Percentiles rank a stretch among this genome's conserved stretches.
phyloP scores from a whole-genome alignment of 2,329 filamentous ascomycete genomes.

The Pseudovirgaria hyperparasitica region DNA sequence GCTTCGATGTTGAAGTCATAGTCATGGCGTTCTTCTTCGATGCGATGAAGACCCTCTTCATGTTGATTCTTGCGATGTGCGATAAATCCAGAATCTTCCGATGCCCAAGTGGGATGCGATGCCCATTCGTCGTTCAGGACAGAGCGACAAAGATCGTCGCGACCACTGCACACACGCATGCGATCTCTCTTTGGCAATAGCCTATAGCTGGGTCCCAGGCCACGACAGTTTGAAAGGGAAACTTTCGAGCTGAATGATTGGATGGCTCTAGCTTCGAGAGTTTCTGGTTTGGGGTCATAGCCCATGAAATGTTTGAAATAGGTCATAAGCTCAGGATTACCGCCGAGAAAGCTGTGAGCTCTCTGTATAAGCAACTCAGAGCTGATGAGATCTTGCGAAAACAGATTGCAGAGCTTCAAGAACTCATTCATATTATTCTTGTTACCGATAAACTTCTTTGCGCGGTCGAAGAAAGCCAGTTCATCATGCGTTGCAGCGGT shows the following conservation, averaged over 20 bases:
- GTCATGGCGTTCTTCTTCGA: slow-evolving; percentile 95
- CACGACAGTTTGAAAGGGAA: slow-evolving; percentile 89
- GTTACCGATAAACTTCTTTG: slow-evolving; percentile 92
- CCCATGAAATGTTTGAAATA: slow-evolving; percentile 80
- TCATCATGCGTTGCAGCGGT: slow-evolving; percentile 72
- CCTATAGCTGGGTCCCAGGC: slow-evolving; percentile 90
- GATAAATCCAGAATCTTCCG: slow-evolving; percentile 94
- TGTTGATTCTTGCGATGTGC: slow-evolving; percentile 94
- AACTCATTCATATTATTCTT: slow-evolving; percentile 91
- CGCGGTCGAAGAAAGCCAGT: slow-evolving; percentile 85
- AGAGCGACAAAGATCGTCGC: slow-evolving; percentile 84
- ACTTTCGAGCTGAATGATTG: slow-evolving; percentile 64
- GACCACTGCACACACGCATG: slow-evolving; percentile 81
- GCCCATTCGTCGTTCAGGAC: slow-evolving; percentile 98
- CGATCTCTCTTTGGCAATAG: slow-evolving; percentile 82
- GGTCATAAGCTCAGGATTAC: slow-evolving; percentile 74
- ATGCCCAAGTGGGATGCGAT: slow-evolving; percentile 96
- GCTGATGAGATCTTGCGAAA: slow-evolving; percentile 85
- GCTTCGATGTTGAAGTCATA: slow-evolving; percentile 98
- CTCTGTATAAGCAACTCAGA: slow-evolving; percentile 71
- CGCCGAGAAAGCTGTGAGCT: slow-evolving; percentile 73
- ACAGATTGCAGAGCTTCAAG: slow-evolving; percentile 91
- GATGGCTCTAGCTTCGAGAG: slow-evolving; percentile 54
- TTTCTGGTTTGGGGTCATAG: slow-evolving; percentile 41
- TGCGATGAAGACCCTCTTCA: slow-evolving; percentile 87